Evolutionary conservation across 148 eudicot genomes (phyloP), one percentile per base, ranked within the genome.

Genomic region (Chenopodium formosanum): DNA sequence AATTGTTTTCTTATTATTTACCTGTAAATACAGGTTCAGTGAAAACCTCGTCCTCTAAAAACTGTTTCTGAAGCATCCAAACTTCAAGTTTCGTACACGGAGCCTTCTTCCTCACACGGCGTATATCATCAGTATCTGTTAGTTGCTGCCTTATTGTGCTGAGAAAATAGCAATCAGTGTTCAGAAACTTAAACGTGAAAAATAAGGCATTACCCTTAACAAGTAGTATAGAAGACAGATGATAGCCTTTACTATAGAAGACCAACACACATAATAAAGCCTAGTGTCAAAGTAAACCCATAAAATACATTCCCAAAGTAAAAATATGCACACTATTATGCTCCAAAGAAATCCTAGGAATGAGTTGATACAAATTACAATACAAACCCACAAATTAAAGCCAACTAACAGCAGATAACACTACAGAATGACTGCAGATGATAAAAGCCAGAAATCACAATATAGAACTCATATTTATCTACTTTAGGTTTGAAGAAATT

Each of bases 21-120:
- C 99, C 98, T 82, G 93, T 86, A 75, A 87, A 90, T 82, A 94
- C 73, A 53, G 94, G 84, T 87, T 90, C 97, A 81, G 60, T 85
- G 79, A 96, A 94, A 63, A 94, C 83, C 37, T 88, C 95, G 76
- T 90, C 97, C 83, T 90, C 93, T 91, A 90, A 83, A 81, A 86
- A 82, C 80, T 91, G 94, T 50, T 90, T 92, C 86, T 90, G 91
- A 75, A 96, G 90, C 90, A 89, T 76, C 89, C 93, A 91, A 71
- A 94, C 92, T 87, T 94, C 99, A 88, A 90, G 80, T 60, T 79
- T 89, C 44, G 98, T 92, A 82, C 98, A 96, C 48, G 99, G 98
- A 89, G 98, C 99, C 84, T 94, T 96, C 92, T 94, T 92, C 69
- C 98, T 85, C 82, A 91, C 80, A 40, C 99, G 95, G 10, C 99